Base-by-base conservation (phyloP, 2,329 filamentous ascomycete species). In the Anisogramma anomala region DNA sequence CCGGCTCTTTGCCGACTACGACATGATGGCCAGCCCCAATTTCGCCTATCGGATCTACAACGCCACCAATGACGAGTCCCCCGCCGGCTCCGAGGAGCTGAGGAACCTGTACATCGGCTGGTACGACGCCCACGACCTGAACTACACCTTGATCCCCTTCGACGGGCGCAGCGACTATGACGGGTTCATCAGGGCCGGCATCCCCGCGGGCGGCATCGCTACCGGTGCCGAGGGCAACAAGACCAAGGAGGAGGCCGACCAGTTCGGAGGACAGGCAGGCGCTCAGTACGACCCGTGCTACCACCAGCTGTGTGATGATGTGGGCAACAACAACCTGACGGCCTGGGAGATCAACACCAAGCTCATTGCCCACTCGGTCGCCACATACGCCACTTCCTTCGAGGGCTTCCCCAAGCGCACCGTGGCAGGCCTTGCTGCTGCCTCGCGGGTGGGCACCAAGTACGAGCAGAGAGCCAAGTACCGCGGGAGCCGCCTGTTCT, bases 141-240 rank as follows among this genome's bases (percentile, higher is more conserved):
- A 78, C 58, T 79, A 78, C 55, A 82, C 76, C 0, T 75, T 82
- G 43, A 83, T 83, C 20, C 72, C 76, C 2, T 89, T 91, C 50
- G 80, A 86, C 51, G 84, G 84, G 6, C 77, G 84, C 44, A 84
- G 79, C 48, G 84, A 91, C 59, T 89, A 89, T 52, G 81, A 79
- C 37, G 79, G 76, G 1, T 88, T 89, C 64, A 80, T 87, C 52
- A 69, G 74, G 26, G 69, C 74, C 42, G 79, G 79, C 3, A 85
- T 88, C 31, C 80, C 84, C 0, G 75, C 75, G 1, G 82, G 84
- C 18, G 84, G 84, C 22, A 75, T 88, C 46, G 82, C 82, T 41
- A 86, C 83, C 2, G 84, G 84, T 28, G 84, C 84, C 1, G 83
- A 88, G 59, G 80, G 73, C 10, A 58, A 84, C 61, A 88, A 87